These are phyloP conservation scores for Bacidia rubella DNA, from an alignment of 495 filamentous ascomycete species.

Conservation along the genomic window DNA sequence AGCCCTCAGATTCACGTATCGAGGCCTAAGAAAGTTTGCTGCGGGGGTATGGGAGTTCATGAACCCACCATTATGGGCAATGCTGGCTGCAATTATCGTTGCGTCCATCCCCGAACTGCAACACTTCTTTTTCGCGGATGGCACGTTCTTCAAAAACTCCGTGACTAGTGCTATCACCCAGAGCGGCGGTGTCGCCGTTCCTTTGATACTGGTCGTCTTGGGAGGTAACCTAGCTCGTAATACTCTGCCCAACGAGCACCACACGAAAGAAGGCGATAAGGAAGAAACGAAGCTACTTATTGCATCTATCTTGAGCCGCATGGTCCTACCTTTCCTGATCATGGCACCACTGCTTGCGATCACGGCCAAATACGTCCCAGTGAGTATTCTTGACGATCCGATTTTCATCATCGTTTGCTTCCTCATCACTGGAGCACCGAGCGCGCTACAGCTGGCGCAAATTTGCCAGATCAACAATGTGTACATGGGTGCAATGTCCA, in stretches of 20 bases:
- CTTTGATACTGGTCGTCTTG: constrained; percentile 89
- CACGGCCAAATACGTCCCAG: constrained; percentile 78
- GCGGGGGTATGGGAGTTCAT: constrained; percentile 76
- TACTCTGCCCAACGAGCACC: constrained; percentile 45
- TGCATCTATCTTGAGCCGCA: constrained; percentile 72
- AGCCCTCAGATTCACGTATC: constrained; percentile 30
- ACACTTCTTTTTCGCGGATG: constrained; percentile 71
- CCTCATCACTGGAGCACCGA: constrained; percentile 85
- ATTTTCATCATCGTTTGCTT: constrained; percentile 98
- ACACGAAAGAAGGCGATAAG: constrained; percentile 46
- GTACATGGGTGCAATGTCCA: constrained; percentile 86
- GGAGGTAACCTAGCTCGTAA: constrained; percentile 82
- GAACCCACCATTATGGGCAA: constrained; percentile 97
- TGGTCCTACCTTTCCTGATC: constrained; percentile 81
- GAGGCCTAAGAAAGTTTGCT: constrained; percentile 37
- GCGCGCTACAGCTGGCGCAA: constrained; percentile 87
- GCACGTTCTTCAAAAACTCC: constrained; percentile 84
- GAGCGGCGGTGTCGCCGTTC: constrained; percentile 82
- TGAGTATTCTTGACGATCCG: constrained; percentile 93
- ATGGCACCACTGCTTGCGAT: constrained; percentile 89
- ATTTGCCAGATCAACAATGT: constrained; percentile 98
- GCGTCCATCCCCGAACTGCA: constrained; percentile 83
- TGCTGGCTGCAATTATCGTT: constrained; percentile 77
- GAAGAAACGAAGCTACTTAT: constrained; percentile 71
- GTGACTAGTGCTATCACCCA: constrained; percentile 78